These are phyloP conservation scores for Orychophragmus violaceus DNA, from an alignment of 345 rosid species.

Conservation along the genomic window DNA sequence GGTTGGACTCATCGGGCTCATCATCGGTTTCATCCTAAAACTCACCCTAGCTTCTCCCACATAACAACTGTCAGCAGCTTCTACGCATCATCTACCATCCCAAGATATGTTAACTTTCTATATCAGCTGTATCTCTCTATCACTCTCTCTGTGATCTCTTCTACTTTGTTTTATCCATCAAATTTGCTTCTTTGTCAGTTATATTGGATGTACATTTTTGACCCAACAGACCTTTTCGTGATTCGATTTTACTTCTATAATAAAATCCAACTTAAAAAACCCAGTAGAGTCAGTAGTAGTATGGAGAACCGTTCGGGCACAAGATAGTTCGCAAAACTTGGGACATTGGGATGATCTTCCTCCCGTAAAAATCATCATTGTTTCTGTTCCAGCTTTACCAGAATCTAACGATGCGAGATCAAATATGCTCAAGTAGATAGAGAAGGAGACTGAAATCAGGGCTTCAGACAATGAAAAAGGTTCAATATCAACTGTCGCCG, in stretches of 20 bases:
- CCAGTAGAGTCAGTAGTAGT: no score
- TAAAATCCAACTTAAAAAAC: no score
- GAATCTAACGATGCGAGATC: no score
- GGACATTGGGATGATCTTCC: no score
- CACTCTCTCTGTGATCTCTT: neutral
- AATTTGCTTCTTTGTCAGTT: constrained; percentile 8
- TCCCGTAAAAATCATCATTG: no score
- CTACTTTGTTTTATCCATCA: constrained; percentile 9
- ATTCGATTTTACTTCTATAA: neutral
- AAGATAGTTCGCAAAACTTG: no score
- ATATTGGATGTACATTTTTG: constrained; percentile 29
- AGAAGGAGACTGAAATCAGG: neutral
- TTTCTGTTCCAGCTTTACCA: no score
- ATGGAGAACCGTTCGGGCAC: no score
- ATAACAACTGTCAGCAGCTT: constrained; percentile 12
- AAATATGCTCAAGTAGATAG: no score
- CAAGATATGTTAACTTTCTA: neutral
- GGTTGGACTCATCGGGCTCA: constrained; percentile 74
- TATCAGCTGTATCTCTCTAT: neutral
- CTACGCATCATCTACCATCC: constrained; percentile 1
- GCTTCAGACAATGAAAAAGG: neutral
- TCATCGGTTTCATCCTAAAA: constrained; percentile 74
- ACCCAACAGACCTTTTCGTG: constrained; percentile 6
- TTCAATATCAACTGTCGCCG: no score
- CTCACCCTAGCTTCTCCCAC: constrained; percentile 41